Percentiles rank a stretch among this genome's conserved stretches.
Conservation (phyloP, 2,329 filamentous ascomycete genomes). For the Ascochyta clinopodiicola region DNA sequence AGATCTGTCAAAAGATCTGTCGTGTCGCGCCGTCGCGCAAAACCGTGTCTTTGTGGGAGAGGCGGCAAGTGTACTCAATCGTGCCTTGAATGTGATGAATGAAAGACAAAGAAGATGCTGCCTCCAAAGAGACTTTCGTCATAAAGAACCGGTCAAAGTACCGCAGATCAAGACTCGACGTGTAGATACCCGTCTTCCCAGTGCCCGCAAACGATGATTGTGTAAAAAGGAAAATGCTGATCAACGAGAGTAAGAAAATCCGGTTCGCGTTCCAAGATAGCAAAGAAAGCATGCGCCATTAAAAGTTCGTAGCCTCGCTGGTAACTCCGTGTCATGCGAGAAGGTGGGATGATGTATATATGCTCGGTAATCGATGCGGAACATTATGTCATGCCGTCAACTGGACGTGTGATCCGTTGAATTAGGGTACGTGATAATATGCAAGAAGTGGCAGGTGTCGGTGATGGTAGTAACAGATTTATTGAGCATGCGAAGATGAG, state of each 20-base stretch:
- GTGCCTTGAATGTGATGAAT: conserved; percentile 22
- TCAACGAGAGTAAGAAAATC: conserved; percentile 41
- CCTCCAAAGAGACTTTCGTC: conserved; percentile 14
- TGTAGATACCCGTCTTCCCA: conserved; percentile 39
- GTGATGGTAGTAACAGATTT: conserved; percentile 10
- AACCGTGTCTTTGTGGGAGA: conserved; percentile 6
- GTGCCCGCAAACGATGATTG: conserved; percentile 22
- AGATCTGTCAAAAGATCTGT: conserved; percentile 13
- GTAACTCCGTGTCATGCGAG: conserved; percentile 48
- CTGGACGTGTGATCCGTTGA: conserved; percentile 28
- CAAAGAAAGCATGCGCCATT: conserved; percentile 44
- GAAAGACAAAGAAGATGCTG: conserved; percentile 26
- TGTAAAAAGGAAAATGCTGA: conserved; percentile 29
- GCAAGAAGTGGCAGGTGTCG: conserved; percentile 12
- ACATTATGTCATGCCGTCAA: conserved; percentile 47
- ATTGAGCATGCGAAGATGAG: conserved; percentile 29
- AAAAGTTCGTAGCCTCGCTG: conserved; percentile 46
- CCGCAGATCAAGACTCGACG: conserved; percentile 19
- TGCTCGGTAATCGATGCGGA: conserved; percentile 30
- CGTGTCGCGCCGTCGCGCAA: conserved; percentile 9
- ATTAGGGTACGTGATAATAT: conserved; percentile 29
- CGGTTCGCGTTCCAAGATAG: conserved; percentile 37
- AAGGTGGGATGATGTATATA: conserved; percentile 29
- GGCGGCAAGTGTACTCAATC: conserved; percentile 8
- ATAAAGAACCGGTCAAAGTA: conserved; percentile 38